A percentile compares a stretch with the other conserved stretches of the same genome.
Evolutionary conservation across 352 stramenopile genomes (phyloP).

Genomic region (Achlya hypogyna): DNA sequence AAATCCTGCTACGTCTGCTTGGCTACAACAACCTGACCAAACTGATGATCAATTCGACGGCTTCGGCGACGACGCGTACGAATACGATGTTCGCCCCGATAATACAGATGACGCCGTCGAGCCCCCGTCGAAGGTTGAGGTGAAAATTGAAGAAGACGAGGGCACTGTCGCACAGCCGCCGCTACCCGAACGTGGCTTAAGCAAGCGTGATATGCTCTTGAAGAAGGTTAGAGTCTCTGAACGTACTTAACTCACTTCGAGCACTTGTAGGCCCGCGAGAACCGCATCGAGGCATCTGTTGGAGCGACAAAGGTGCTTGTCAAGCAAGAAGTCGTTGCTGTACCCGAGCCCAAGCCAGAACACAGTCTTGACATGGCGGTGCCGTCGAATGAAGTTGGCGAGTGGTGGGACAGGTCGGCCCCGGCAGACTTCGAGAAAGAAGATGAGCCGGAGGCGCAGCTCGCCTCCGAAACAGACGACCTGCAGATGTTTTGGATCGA

Average conservation of each 20-base stretch:
- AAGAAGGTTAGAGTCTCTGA: conserved; percentile 49
- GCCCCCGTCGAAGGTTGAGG: neutral
- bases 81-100: neutral
- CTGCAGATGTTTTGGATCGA: conserved; percentile 98
- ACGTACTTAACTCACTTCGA: conserved; percentile 44
- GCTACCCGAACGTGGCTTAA: conserved; percentile 23
- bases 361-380: conserved; percentile 32
- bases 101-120: neutral
- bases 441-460: conserved; percentile 26
- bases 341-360: conserved; percentile 17
- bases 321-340: neutral
- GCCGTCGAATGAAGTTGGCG: conserved; percentile 77
- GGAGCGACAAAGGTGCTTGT: neutral
- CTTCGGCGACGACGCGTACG: neutral
- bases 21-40: conserved; percentile 10
- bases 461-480: conserved; percentile 38
- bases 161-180: neutral
- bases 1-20: neutral
- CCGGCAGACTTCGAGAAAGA: conserved; percentile 19
- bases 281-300: conserved; percentile 25
- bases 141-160: neutral
- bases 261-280: conserved; percentile 40
- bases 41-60: conserved; percentile 12
- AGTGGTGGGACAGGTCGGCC: conserved; percentile 59
- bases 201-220: conserved; percentile 70